Conservation (phyloP, 2,329 filamentous ascomycete genomes). For the Ophiostoma sp. region DNA sequence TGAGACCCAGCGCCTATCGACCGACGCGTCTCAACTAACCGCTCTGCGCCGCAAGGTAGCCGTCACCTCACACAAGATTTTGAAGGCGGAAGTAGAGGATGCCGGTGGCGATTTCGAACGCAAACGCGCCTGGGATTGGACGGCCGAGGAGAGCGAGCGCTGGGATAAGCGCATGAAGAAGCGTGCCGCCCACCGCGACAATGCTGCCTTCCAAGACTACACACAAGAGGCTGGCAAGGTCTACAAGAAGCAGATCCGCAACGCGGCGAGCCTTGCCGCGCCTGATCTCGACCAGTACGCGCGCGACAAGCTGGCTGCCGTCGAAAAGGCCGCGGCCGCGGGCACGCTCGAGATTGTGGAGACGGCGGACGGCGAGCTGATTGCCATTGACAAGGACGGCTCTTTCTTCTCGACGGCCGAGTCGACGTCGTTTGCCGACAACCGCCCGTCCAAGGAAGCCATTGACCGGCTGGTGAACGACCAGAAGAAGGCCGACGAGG, state of each 20-base stretch:
- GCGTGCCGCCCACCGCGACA: slow-evolving; percentile 76
- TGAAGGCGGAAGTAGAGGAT: slow-evolving; percentile 87
- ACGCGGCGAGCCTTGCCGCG: slow-evolving; percentile 60
- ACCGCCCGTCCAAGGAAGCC: slow-evolving; percentile 82
- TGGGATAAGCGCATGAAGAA: slow-evolving; percentile 93
- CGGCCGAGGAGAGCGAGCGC: slow-evolving; percentile 85
- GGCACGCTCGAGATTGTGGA: slow-evolving; percentile 92
- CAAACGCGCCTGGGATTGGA: slow-evolving; percentile 99
- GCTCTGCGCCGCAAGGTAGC: slow-evolving; percentile 83
- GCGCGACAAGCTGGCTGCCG: slow-evolving; percentile 77
- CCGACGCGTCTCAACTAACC: slow-evolving; percentile 74
- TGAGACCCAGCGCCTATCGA: slow-evolving; percentile 76
- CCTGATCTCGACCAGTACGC: slow-evolving; percentile 84
- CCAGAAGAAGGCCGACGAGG: slow-evolving; percentile 83
- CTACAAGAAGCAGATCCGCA: slow-evolving; percentile 82
- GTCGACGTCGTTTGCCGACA: slow-evolving; percentile 76
- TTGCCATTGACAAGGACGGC: slow-evolving; percentile 89
- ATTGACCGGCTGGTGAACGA: slow-evolving; percentile 87
- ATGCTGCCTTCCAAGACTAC: slow-evolving; percentile 89
- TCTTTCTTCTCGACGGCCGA: slow-evolving; percentile 89
- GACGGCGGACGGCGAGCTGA: slow-evolving; percentile 90
- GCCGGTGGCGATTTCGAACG: slow-evolving; percentile 91
- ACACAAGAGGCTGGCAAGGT: slow-evolving; percentile 83
- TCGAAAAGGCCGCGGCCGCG: slow-evolving; percentile 79
- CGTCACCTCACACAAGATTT: slow-evolving; percentile 85